A percentile compares a stretch with the other conserved stretches of the same genome.
Evolutionary conservation across 345 rosid genomes (phyloP).

Genomic region (Kandelia obovata): DNA sequence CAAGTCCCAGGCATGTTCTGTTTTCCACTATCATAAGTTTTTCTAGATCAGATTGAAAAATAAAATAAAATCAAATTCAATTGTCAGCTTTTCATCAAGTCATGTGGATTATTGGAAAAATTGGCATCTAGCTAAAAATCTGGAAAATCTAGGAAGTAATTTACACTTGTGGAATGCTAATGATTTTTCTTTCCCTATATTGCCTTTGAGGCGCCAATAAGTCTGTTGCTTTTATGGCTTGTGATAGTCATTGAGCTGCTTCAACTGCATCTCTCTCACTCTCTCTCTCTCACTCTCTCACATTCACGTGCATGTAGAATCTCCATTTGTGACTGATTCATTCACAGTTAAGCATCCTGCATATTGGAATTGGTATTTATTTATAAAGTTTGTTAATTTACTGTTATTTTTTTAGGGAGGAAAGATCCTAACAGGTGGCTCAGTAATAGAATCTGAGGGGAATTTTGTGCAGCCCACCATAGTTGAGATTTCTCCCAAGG

Average conservation of each 20-base stretch:
- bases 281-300: too few species aligned
- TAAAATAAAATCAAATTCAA: background rate
- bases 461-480: slow-evolving; percentile 96
- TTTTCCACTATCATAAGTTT: background rate
- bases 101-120: background rate
- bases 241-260: background rate
- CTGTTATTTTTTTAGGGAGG: slow-evolving; percentile 63
- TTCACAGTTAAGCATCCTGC: too few species aligned
- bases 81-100: background rate
- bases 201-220: background rate
- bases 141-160: too few species aligned
- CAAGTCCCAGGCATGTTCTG: slow-evolving; percentile 71
- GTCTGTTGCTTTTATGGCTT: slow-evolving; percentile 1
- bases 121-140: background rate
- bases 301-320: too few species aligned
- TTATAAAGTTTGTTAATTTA: background rate
- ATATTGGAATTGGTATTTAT: background rate
- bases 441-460: slow-evolving; percentile 61
- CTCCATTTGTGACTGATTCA: background rate
- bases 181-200: background rate
- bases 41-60: background rate
- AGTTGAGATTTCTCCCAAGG: slow-evolving; percentile 69
- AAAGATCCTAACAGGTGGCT: slow-evolving; percentile 77
- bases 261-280: background rate
- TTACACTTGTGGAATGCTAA: background rate